Evolutionary conservation across 306 rosid species (phyloP), one percentile per base, ranked within the genome.

Genomic region (Astragalus membranaceus): DNA sequence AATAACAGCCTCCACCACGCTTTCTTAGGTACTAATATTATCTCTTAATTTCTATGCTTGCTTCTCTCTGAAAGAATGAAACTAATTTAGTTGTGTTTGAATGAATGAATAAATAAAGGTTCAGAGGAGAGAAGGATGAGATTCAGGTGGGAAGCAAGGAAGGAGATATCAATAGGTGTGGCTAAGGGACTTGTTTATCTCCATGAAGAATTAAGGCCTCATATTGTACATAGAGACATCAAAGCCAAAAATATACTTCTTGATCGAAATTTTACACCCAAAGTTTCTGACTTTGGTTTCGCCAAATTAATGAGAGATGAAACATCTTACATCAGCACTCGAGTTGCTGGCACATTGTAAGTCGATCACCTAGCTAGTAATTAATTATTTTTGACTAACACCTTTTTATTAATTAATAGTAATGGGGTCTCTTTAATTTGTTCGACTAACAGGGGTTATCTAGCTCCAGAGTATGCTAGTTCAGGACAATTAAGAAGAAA

Each of bases 261-360:
- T 61, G 99, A 91, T 63, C 13, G 15, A 14, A 42, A 83, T 64
- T 84, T 91, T 26, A 83, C 16, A 3, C 91, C 99, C 0, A 91
- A 87, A 74, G 78, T 94, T 75, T 75, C 97, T 0, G 99, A 94
- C 74, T 91, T 94, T 10, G 99, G 99, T 23, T 80, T 94, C 49
- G 87, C 99, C 0, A 94, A 85, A 80, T 48, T 94, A 48, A 50
- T 87, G 1, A 77, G 74, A 80, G 96, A 91, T 6, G 83, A 86
- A 65, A 30, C 23, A n/a, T 85, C 99, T 64, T 76, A 91, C 79
- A 70, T 94, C 29, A 88, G 97, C 68, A 94, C 97, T 35, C 86
- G 82, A 58, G 99, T 94, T 72, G 99, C 97, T 0, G 99, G 99
- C 64, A 94, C 99, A 88, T 66, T 94, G 99, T 94, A 68, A 87